These are phyloP conservation scores for Talaromyces funiculosus DNA, from an alignment of 2,329 filamentous ascomycete species.

Conservation along the genomic window DNA sequence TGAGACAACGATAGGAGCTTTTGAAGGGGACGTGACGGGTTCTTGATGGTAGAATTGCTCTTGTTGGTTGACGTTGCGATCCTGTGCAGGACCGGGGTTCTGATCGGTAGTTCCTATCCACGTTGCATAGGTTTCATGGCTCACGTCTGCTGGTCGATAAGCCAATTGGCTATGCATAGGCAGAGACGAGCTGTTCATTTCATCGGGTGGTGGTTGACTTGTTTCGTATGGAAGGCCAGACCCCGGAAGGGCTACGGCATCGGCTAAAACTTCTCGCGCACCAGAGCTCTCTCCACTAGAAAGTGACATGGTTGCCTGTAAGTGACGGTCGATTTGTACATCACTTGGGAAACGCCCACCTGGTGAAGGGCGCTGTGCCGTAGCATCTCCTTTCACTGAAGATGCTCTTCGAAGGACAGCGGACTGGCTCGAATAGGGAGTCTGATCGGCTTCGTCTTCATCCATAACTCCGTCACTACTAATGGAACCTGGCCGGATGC, in stretches of 20 bases:
- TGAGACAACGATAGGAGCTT: slow-evolving; percentile 5
- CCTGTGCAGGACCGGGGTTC: slow-evolving; percentile 12
- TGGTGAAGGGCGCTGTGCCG: slow-evolving; percentile 69
- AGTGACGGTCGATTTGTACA: slow-evolving; percentile 77
- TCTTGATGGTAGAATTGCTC: slow-evolving; percentile 1
- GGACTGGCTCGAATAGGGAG: slow-evolving; percentile 58
- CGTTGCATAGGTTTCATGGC: slow-evolving; percentile 40
- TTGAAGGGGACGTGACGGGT: not conserved
- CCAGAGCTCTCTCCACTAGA: slow-evolving; percentile 76
- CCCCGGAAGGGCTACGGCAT: slow-evolving; percentile 52
- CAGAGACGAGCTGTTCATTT: not conserved
- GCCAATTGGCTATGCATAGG: slow-evolving; percentile 11
- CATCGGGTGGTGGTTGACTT: slow-evolving; percentile 29
- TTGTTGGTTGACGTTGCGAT: not conserved
- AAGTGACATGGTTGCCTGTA: slow-evolving; percentile 72
- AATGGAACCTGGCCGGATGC: slow-evolving; percentile 52
- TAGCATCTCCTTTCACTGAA: slow-evolving; percentile 32
- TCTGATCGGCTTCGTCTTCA: slow-evolving; percentile 63
- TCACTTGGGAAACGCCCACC: slow-evolving; percentile 97
- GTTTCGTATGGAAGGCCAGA: slow-evolving; percentile 33
- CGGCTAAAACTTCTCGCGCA: slow-evolving; percentile 57
- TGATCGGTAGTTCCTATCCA: slow-evolving; percentile 43
- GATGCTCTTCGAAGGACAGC: slow-evolving; percentile 33
- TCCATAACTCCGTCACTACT: slow-evolving; percentile 74
- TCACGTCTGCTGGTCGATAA: slow-evolving; percentile 14